Evolutionary conservation across 257 asterid species (phyloP), one percentile per base, ranked within the genome.

Genomic region (Solanum rostratum): DNA sequence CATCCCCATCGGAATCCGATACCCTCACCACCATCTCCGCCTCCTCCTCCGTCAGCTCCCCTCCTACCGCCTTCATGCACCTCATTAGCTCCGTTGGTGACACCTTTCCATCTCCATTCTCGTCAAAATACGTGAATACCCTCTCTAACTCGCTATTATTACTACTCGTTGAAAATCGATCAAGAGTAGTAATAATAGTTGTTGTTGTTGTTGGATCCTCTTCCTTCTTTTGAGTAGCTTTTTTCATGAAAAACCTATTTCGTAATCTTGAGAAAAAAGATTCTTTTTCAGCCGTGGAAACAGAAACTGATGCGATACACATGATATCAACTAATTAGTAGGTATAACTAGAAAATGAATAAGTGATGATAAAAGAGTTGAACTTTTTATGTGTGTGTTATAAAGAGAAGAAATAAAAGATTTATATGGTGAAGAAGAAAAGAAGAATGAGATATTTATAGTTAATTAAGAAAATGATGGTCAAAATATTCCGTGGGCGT

Each of bases 1-100:
- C 94, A 3, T 93, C 95, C 22, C 91, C 94, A 81, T 92, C 94
- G 0, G 91, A 86, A 22, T 92, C 96, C 80, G 89, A 84, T 70
- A 88, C 68, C 81, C 33, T 78, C 85, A 93, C 89, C 30, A 90
- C 92, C 37, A 30, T 84, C 85, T 86, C 89, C 41, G 90, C 92
- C 53, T 91, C 95, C 83, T 90, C 93, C 84, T 14, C 79, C 19
- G 88, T 82, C 74, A 86, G 12, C 5, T 83, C 81, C 0, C 84
- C 83, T 19, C 88, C 86, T 45, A 76, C 62, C 18, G 54, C 59
- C 79, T 29, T 33, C 46, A 82, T 45, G n/a, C 80, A 70, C 27
- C 80, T 66, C 80, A 33, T 54, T 27, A 83, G 1, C 53, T 83
- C 85, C 3, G 37, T 12, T 0, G 85, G 53, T 9, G 85, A 83